These are phyloP conservation scores for Leccinum cinnamomeum DNA, from an alignment of 1,284 basidiomycete genomes.

Conservation along the genomic window DNA sequence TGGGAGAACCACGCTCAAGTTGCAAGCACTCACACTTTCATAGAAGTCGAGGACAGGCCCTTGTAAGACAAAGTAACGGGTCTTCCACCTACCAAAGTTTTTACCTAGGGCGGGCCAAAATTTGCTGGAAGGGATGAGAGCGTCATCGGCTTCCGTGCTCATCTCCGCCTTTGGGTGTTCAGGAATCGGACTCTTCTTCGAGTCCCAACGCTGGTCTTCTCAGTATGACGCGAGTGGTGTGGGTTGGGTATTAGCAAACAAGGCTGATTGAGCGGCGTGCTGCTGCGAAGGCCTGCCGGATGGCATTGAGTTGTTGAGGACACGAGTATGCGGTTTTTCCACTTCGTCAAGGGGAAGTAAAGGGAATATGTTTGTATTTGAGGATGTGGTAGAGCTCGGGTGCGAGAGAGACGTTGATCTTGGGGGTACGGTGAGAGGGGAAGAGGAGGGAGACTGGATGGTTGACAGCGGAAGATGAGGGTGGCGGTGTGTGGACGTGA, in stretches of 20 bases:
- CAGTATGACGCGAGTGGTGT: constrained; percentile 20
- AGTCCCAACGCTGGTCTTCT: no score
- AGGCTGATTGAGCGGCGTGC: constrained; percentile 1
- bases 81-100: constrained; percentile 97
- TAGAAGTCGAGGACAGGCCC: constrained; percentile 90
- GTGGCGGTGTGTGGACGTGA: no score
- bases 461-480: no score
- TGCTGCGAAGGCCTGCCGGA: constrained; percentile 16
- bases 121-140: constrained; percentile 7
- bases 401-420: constrained; percentile 38
- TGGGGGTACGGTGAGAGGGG: constrained; percentile 45
- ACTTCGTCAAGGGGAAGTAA: constrained; percentile 13
- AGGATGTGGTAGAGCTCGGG: constrained; percentile 22
- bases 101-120: constrained; percentile 53
- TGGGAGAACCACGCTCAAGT: constrained; percentile 9
- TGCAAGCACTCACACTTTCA: constrained; percentile 73
- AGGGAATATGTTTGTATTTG: constrained; percentile 30
- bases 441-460: constrained; percentile 10
- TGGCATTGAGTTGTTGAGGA: neutral
- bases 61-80: constrained; percentile 90
- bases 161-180: constrained; percentile 26
- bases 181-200: constrained; percentile 20
- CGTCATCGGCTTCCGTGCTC: neutral
- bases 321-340: constrained; percentile 11
- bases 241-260: constrained; percentile 11